These are phyloP conservation scores for Polytolypa hystricis DNA, from an alignment of 2,329 filamentous ascomycete species.

Conservation along the genomic window DNA sequence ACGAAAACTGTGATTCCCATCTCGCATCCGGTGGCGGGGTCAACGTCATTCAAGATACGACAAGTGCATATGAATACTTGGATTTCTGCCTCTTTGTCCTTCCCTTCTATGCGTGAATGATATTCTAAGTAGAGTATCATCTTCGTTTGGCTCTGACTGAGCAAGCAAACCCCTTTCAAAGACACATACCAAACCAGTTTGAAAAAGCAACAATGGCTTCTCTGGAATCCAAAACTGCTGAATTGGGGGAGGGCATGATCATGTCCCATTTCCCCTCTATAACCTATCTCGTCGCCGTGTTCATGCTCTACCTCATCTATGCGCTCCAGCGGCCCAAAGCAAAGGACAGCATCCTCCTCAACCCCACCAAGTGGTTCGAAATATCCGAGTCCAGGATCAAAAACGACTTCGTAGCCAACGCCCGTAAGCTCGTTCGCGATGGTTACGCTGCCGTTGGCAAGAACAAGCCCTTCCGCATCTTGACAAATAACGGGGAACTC, in stretches of 20 bases:
- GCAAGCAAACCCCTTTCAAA: no score
- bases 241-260: not conserved
- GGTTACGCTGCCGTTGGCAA: constrained; percentile 2
- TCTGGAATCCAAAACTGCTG: not conserved
- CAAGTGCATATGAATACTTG: no score
- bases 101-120: no score
- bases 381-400: constrained; percentile 1
- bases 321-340: constrained; percentile 1
- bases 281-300: not conserved
- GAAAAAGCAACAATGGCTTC: no score
- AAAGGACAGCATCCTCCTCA: not conserved
- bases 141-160: no score
- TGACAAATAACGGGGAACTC: constrained; percentile 1
- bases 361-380: constrained; percentile 2
- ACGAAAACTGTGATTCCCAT: no score
- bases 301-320: constrained; percentile 1
- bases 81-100: no score
- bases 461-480: constrained; percentile 3
- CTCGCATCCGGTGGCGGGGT: no score
- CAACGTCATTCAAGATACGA: no score
- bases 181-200: no score
- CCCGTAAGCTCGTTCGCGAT: not conserved
- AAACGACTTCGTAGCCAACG: constrained; percentile 3
- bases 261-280: constrained; percentile 1
- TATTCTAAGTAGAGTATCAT: no score